Percentiles rank a stretch among this genome's conserved stretches.
Conservation (phyloP, 306 rosid species). For the Glycine soja region DNA sequence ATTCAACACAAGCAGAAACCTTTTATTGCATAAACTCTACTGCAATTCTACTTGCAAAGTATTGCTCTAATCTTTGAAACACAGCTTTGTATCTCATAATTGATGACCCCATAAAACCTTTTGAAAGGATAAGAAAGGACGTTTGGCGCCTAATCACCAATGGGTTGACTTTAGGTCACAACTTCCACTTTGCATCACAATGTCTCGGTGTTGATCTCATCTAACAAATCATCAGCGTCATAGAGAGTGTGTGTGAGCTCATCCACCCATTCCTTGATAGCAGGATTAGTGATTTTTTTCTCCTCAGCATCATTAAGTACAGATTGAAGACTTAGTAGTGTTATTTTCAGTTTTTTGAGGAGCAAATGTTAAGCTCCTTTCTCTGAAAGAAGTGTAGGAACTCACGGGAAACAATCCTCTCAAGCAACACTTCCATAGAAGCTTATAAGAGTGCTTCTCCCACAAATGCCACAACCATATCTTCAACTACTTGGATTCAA, state of each 20-base stretch:
- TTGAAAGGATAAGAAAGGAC: conserved; percentile 40
- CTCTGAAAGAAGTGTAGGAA: background rate
- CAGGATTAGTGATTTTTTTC: conserved; percentile 15
- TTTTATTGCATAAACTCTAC: too few relatives aligned
- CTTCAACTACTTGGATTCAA: background rate
- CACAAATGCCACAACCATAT: conserved; percentile 11
- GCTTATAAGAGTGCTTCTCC: conserved; percentile 40
- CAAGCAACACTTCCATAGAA: conserved; percentile 22
- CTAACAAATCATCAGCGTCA: conserved; percentile 26
- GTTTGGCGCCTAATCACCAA: conserved; percentile 41
- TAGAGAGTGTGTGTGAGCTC: conserved; percentile 18
- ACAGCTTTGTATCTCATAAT: conserved; percentile 38
- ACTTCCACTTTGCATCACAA: conserved; percentile 9
- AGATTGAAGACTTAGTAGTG: conserved; percentile 30
- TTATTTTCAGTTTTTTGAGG: background rate
- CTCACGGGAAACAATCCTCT: background rate
- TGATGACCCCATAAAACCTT: conserved; percentile 38
- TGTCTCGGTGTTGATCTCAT: conserved; percentile 11
- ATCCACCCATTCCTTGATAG: conserved; percentile 35
- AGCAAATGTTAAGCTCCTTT: conserved; percentile 7
- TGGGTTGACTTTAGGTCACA: background rate
- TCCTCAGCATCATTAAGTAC: too few relatives aligned
- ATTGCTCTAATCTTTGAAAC: conserved; percentile 34
- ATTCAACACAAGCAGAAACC: too few relatives aligned
- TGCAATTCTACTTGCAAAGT: too few relatives aligned